These are phyloP conservation scores for Physcia stellaris DNA, from an alignment of 495 filamentous ascomycete genomes.

Conservation along the genomic window DNA sequence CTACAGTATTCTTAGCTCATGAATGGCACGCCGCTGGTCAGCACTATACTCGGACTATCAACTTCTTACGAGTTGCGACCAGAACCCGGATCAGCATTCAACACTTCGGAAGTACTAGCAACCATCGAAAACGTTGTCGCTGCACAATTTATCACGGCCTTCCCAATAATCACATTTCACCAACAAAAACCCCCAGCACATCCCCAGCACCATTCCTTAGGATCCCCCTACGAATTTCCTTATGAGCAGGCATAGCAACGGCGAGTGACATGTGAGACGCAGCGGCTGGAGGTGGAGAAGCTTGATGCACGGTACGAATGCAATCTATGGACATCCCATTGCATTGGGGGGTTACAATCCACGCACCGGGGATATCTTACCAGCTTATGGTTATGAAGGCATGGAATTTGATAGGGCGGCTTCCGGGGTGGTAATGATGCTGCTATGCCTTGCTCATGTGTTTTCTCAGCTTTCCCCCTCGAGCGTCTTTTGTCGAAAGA, in stretches of 20 bases:
- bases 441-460: neutral
- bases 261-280: neutral
- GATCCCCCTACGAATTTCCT: neutral
- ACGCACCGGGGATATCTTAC: neutral
- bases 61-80: too few species aligned
- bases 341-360: neutral
- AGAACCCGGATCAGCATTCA: neutral
- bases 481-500: too few species aligned
- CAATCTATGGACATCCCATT: neutral
- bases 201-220: neutral
- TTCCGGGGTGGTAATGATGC: neutral
- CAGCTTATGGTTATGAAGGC: neutral
- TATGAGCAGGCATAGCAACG: neutral
- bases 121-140: neutral
- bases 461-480: too few species aligned
- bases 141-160: neutral
- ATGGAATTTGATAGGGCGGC: neutral
- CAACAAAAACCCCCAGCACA: neutral
- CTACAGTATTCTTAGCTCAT: slow-evolving; percentile 2
- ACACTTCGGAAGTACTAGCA: neutral
- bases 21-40: slow-evolving; percentile 16
- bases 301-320: neutral
- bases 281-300: neutral
- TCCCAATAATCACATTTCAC: neutral
- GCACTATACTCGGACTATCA: too few species aligned